Base-by-base conservation (phyloP, 768 basidiomycete genomes). In the Auricularia cornea region DNA sequence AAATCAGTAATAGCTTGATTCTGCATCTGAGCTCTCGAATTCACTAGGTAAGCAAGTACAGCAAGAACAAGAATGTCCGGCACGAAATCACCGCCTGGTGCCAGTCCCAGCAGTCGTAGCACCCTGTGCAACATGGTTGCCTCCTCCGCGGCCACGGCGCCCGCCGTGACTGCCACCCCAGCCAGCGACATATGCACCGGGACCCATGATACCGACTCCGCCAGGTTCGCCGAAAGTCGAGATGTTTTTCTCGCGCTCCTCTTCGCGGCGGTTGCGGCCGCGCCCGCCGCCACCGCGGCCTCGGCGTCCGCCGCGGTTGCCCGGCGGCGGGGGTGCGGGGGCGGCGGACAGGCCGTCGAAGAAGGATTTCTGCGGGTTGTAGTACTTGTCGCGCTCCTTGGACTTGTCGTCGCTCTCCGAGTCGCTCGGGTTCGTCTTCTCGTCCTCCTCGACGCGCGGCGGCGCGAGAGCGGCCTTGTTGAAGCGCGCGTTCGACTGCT, bases 221-320 rank as follows among this genome's bases (percentile, higher is more conserved):
- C 90, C 90, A 8, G 90, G 85, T 71, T 93, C 91, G 2, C 91
- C 92, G 79, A 94, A 94, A 8, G 91, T 93, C 32, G 88, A 88
- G 10, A 93, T 84, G 68, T 93, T 93, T 73, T 83, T 84, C 73
- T 91, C 89, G 64, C 91, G 75, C 71, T 93, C 91, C 68, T 92
- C 92, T 68, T 93, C 90, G 52, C 91, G 75, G 68, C 90, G 80
- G 67, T 84, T 89, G 60, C 87, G 78, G 1, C 86, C 90, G 31
- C 60, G 59, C 0, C 75, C 80, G 3, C 62, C 63, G 12, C 59
- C 57, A 30, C 66, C 74, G 40, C 75, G 76, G 1, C 81, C 79
- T 14, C 52, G 33, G 14, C 80, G 74, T 20, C 64, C 63, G 26
- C 65, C 62, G 32, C 63, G 41, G 60, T 16, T 16, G 18, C 79